Evolutionary conservation across 2,329 filamentous ascomycete species (phyloP).

Genomic region (Phialophora macrospora): DNA sequence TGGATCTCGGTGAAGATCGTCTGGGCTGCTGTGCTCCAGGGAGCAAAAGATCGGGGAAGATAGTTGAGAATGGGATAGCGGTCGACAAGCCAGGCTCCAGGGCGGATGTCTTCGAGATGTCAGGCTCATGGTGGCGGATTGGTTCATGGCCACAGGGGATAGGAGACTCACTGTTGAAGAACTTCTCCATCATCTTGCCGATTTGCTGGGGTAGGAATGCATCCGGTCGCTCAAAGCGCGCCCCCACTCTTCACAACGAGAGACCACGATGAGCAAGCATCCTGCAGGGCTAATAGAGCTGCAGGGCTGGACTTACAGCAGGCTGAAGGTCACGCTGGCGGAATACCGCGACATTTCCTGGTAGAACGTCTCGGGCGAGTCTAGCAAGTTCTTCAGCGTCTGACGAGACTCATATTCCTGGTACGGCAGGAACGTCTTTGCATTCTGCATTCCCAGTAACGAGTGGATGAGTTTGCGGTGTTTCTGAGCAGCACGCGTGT

Average conservation of each 20-base stretch:
- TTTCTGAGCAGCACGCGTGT: conserved; percentile 3
- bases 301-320: conserved; percentile 2
- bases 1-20: conserved; percentile 1
- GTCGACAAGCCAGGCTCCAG: conserved; percentile 55
- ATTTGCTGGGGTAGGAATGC: conserved; percentile 13
- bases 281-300: not conserved
- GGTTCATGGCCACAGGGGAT: not conserved
- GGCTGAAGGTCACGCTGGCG: conserved; percentile 13
- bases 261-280: not conserved
- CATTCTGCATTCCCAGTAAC: conserved; percentile 15
- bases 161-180: conserved; percentile 10
- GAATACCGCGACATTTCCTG: conserved; percentile 15
- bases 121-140: not conserved
- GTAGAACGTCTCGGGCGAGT: conserved; percentile 3
- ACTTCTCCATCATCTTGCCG: conserved; percentile 14
- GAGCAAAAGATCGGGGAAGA: conserved; percentile 44
- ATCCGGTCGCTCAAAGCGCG: conserved; percentile 11
- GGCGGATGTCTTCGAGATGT: conserved; percentile 28
- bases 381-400: conserved; percentile 8
- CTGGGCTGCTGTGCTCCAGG: conserved; percentile 15
- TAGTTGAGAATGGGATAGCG: conserved; percentile 50
- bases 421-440: conserved; percentile 16
- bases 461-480: conserved; percentile 19
- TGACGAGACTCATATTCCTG: conserved; percentile 15
- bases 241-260: conserved; percentile 4